Percentiles rank a stretch among this genome's conserved stretches.
Conservation (phyloP, 1,284 basidiomycete species). For the Phlebopus sp. region DNA sequence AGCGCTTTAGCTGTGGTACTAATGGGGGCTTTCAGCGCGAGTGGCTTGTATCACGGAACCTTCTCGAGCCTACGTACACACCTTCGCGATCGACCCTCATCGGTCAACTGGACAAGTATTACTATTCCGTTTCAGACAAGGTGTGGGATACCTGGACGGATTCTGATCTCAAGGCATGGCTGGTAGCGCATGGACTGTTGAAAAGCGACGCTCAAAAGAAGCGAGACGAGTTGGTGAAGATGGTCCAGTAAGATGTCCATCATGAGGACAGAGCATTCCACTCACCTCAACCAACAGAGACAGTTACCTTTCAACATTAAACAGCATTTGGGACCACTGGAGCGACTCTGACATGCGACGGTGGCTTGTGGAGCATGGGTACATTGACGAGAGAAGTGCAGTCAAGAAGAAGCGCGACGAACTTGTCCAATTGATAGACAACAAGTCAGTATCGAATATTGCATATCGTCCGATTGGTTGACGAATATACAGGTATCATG, state of each 20-base stretch:
- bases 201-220: slow-evolving; percentile 69
- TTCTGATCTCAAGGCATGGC: slow-evolving; percentile 65
- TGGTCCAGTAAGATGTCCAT: slow-evolving; percentile 51
- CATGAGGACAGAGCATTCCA: not conserved
- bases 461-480: not conserved
- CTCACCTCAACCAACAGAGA: slow-evolving; percentile 41
- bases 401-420: slow-evolving; percentile 71
- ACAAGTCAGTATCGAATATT: slow-evolving; percentile 45
- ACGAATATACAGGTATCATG: slow-evolving; percentile 13
- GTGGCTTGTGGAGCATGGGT: slow-evolving; percentile 78
- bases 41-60: slow-evolving; percentile 80
- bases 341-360: slow-evolving; percentile 71
- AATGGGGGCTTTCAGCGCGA: slow-evolving; percentile 47
- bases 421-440: slow-evolving; percentile 62
- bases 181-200: slow-evolving; percentile 66
- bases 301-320: slow-evolving; percentile 70
- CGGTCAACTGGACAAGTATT: slow-evolving; percentile 74
- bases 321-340: slow-evolving; percentile 74
- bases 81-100: slow-evolving; percentile 61
- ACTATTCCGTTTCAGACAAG: slow-evolving; percentile 60
- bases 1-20: not conserved
- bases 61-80: slow-evolving; percentile 22
- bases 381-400: slow-evolving; percentile 57
- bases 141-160: slow-evolving; percentile 76
- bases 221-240: slow-evolving; percentile 75